Evolutionary conservation across 1,139 yeast species (phyloP), one percentile per base, ranked within the genome.

Genomic region (Scheffersomyces parashehatae): DNA sequence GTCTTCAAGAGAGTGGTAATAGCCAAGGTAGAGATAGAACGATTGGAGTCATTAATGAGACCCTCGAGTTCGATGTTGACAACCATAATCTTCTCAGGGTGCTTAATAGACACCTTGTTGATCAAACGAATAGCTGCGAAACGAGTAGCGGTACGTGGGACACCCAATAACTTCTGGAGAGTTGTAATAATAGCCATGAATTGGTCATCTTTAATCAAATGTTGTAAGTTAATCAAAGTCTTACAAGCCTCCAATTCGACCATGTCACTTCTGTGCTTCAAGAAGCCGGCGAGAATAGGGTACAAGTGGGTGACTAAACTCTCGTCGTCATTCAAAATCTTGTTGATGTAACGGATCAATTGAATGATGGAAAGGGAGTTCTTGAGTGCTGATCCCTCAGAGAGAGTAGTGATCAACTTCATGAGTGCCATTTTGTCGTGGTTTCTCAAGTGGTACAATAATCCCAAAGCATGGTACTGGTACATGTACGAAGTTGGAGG

Each of bases 11-110:
- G 76, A 3, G 98, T 93, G 36, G 99, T 93, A 62, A 93, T 93
- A 28, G 99, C 98, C 66, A 90, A 91, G n/a, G 99, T 93, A n/a
- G 98, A 93, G 55, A 93, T 83, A 34, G 96, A 85, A 67, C 97
- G 82, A 67, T 88, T 90, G 33, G 90, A 64, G 65, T 93, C 98
- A 62, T 86, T 85, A 56, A 95, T 89, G 62, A 93, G 78, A 33
- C 82, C 73, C 68, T 93, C 99, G 59, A 93, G 79, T 64, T 90
- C 97, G 43, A 78, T 72, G 60, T 88, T 91, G 34, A 73, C 77
- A 37, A 81, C 81, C 55, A 87, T 76, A 40, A 87, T 83, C 55
- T 81, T 81, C 55, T 87, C 91, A 11, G 98, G 97, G 54, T 83
- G 82, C 53, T 77, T 80, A 76, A 86, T 75, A 4, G 99, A 91